Percentiles rank a stretch among this genome's conserved stretches.
These are phyloP conservation scores for Solidago caesia DNA, from an alignment of 129 eudicot species.

Conservation along the genomic window DNA sequence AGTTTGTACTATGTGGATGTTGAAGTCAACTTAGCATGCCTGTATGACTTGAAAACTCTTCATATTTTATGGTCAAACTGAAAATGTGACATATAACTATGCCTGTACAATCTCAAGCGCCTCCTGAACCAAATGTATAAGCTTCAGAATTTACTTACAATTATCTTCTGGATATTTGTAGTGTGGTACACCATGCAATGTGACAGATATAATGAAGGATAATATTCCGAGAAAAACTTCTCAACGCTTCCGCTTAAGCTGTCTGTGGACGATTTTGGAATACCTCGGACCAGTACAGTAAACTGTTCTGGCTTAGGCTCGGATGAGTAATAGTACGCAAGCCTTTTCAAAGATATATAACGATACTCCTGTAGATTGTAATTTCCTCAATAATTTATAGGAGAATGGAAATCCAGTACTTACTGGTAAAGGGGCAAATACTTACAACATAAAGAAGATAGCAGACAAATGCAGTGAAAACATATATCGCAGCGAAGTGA, in stretches of 20 bases:
- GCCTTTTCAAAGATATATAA: constrained; percentile 66
- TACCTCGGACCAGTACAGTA: constrained; percentile 83
- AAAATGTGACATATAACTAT: not conserved
- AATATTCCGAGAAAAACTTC: constrained; percentile 69
- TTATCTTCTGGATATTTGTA: constrained; percentile 58
- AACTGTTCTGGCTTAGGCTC: constrained; percentile 74
- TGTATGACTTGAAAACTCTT: not conserved
- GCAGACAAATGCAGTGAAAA: constrained; percentile 80
- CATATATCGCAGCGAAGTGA: constrained; percentile 76
- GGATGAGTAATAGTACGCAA: constrained; percentile 67
- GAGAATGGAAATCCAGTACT: not conserved
- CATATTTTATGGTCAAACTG: not conserved
- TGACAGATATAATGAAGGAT: constrained; percentile 83
- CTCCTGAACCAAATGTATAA: constrained; percentile 12
- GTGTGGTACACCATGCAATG: constrained; percentile 68
- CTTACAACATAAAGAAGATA: constrained; percentile 83
- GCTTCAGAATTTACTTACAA: constrained; percentile 59
- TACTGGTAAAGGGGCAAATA: constrained; percentile 14
- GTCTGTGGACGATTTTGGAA: constrained; percentile 57
- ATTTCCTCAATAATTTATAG: constrained; percentile 26
- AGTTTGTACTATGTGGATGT: not conserved
- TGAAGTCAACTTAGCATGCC: constrained; percentile 17
- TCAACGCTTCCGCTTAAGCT: constrained; percentile 75
- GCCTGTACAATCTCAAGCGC: constrained; percentile 14
- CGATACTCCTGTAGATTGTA: constrained; percentile 67